A percentile compares a stretch with the other conserved stretches of the same genome.
Conservation (phyloP, 306 rosid species). For the Cucurbita argyrosperma region DNA sequence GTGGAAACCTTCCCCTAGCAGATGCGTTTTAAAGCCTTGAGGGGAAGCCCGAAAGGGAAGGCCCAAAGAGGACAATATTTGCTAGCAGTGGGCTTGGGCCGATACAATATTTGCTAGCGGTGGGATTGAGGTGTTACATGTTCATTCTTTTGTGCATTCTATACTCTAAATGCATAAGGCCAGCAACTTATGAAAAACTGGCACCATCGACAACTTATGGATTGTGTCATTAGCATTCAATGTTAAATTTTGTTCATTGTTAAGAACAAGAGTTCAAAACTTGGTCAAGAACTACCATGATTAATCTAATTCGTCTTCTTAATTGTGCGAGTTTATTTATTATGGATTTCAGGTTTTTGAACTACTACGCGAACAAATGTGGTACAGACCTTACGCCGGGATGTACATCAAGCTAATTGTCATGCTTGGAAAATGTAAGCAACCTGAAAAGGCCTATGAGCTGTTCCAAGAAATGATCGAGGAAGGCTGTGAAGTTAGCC, state of each 20-base stretch:
- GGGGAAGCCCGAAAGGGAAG: no score
- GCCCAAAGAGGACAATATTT: no score
- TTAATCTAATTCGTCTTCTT: not conserved
- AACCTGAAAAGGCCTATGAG: constrained; percentile 65
- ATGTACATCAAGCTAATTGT: constrained; percentile 71
- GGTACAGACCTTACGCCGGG: constrained; percentile 71
- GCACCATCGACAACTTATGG: not conserved
- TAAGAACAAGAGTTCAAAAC: not conserved
- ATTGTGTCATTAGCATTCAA: not conserved
- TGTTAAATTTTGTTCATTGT: not conserved
- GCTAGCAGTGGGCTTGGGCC: no score
- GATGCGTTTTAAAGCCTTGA: no score
- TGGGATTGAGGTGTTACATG: no score
- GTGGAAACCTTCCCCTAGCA: no score
- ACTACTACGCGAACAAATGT: constrained; percentile 64
- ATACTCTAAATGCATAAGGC: not conserved
- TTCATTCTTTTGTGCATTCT: no score
- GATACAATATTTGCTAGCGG: no score
- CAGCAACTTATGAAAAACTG: not conserved
- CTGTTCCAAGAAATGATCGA: constrained; percentile 69
- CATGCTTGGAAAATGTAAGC: constrained; percentile 94
- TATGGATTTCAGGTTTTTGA: constrained; percentile 55
- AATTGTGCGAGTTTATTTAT: not conserved
- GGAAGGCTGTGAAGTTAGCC: constrained; percentile 58
- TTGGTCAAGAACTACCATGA: not conserved